Evolutionary conservation across 2,329 filamentous ascomycete species (phyloP), one percentile per base, ranked within the genome.

Genomic region (Helminthosporium solani): DNA sequence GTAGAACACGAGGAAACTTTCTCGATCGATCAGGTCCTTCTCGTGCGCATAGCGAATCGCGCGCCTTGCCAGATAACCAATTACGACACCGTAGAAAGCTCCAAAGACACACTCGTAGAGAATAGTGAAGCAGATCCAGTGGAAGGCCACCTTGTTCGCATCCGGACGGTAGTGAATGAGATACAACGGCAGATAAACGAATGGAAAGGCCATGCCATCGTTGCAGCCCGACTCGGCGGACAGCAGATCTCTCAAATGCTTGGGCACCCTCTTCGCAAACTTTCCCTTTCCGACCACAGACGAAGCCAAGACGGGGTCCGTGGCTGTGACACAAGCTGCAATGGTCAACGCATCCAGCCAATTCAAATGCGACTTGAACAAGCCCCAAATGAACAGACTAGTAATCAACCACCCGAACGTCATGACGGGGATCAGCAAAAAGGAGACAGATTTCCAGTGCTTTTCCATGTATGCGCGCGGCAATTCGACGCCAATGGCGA

Each of bases 221-320:
- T 99, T 99, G 75, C 94, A 99, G 23, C 94, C 94, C 7, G 94
- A 99, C 73, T 99, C 94, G 46, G 91, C 91, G 3, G 94, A 99
- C 11, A 99, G 78, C 41, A 99, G 68, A 73, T 99, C 94, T 78
- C 94, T 83, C 74, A 99, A 76, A 84, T 99, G 94, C 76, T 96
- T 97, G 18, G 94, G 94, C 3, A 99, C 90, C 53, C 94, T 85
- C 75, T 96, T 96, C 28, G 94, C 92, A 63, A 99, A 99, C 72
- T 99, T 99, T 63, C 94, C 94, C 75, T 97, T 99, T 68, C 94
- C 94, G 42, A 99, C 94, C 44, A 99, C 94, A 14, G 94, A 99
- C 12, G 94, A 97, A 21, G 94, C 94, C 64, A 99, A 76, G 57
- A 99, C 94, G 44, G 94, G 94, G 73, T 99, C 94, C 3, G 94